Evolutionary conservation across 441 rosid genomes (phyloP), one percentile per base, ranked within the genome.

Genomic region (Pelargonium australe): DNA sequence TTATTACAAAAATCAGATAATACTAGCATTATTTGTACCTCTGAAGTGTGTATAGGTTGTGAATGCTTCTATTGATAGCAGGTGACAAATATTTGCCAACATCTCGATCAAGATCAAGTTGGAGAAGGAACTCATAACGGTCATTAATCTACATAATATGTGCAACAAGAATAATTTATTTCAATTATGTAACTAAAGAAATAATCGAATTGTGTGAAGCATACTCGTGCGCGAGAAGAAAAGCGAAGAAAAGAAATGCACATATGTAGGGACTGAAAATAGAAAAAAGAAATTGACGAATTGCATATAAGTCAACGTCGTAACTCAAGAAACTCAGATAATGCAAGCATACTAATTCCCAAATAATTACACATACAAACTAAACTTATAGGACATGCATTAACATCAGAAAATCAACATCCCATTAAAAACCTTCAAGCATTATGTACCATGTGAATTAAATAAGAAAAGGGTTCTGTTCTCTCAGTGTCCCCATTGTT

Each of bases 31-130:
- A 69, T 11, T 57, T 28, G 34, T 74, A 84, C 87, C 87, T 81
- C 80, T 84, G 87, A 55, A 84, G 82, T 20, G 84, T 76, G 73
- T 81, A 84, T 63, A 84, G 81, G 57, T 84, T 84, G 73, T 85
- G 82, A 66, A 81, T 80, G 12, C 78, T 81, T 79, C 82, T 81
- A 78, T 84, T 78, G 44, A 84, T 82, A 2, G 80, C 87, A 43
- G 84, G 82, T 31, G 85, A 84, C 57, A 84, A 71, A 73, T 84
- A 84, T 71, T 84, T 84, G 25, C 84, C 82, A 72, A 70, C 68
- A 63, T 71, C 85, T 4, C 77, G 77, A 57, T 84, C 87, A 75
- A 84, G 87, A 74, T 84, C 87, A 73, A 84, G 87, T 82, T 84
- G 84, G 69, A 80, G 70, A 44, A 85, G 87, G 64, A 84, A 84